Evolutionary conservation across 495 filamentous ascomycete genomes (phyloP).

Genomic region (Aspergillus cristatus): DNA sequence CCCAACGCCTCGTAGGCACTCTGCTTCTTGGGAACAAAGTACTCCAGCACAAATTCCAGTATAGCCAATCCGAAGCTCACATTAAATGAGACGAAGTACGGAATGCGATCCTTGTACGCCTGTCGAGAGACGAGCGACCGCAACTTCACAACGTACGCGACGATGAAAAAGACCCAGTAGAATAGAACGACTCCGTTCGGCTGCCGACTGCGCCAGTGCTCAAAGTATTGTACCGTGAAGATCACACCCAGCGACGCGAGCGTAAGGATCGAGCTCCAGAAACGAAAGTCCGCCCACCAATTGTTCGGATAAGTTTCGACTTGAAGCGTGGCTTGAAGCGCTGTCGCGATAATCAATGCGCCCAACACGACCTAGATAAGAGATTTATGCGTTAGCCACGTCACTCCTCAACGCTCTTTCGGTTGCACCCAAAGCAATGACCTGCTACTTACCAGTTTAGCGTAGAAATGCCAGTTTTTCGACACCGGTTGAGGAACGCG

Average conservation of each 20-base stretch:
- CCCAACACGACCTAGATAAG: slow-evolving; percentile 56
- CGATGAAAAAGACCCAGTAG: slow-evolving; percentile 89
- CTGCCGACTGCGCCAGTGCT: slow-evolving; percentile 80
- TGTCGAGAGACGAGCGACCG: slow-evolving; percentile 77
- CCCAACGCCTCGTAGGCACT: slow-evolving; percentile 74
- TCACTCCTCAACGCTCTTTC: background rate
- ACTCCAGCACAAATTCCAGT: slow-evolving; percentile 76
- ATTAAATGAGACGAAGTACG: slow-evolving; percentile 75
- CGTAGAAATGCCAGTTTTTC: slow-evolving; percentile 94
- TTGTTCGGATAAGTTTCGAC: slow-evolving; percentile 57
- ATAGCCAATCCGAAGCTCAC: slow-evolving; percentile 63
- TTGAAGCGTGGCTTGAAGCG: slow-evolving; percentile 68
- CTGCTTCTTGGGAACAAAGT: slow-evolving; percentile 80
- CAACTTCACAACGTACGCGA: slow-evolving; percentile 74
- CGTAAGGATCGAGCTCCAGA: slow-evolving; percentile 76
- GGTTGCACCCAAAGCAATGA: background rate
- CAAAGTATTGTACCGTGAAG: slow-evolving; percentile 81
- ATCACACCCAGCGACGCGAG: slow-evolving; percentile 73
- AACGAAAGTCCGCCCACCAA: slow-evolving; percentile 77
- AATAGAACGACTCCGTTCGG: slow-evolving; percentile 90
- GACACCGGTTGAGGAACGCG: slow-evolving; percentile 49
- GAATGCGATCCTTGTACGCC: slow-evolving; percentile 50
- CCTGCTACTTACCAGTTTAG: slow-evolving; percentile 61
- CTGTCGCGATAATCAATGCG: slow-evolving; percentile 56
- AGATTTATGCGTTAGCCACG: slow-evolving; percentile 15